phyloP scores from a whole-genome alignment of 2,329 filamentous ascomycete genomes.

The Thielaviopsis populi region DNA sequence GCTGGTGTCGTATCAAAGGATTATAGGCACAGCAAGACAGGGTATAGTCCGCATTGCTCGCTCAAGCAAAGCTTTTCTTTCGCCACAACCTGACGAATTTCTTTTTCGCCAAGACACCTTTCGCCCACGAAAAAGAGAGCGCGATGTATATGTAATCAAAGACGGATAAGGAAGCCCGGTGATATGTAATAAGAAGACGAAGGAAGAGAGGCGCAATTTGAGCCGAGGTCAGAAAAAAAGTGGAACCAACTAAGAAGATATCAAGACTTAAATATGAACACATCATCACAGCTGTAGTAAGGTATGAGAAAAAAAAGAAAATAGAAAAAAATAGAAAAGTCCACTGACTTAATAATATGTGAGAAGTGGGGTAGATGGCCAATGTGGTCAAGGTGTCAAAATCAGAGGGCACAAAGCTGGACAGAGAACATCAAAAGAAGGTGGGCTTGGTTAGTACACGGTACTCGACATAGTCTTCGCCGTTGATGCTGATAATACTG shows the following conservation, averaged over 20 bases:
- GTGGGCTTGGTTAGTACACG: slow-evolving; percentile 48
- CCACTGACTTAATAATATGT: background rate
- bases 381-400: background rate
- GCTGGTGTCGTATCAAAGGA: background rate
- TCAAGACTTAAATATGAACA: background rate
- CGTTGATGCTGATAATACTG: slow-evolving; percentile 48
- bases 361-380: background rate
- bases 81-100: background rate
- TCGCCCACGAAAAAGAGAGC: too few relatives aligned
- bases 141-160: background rate
- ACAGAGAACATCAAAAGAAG: slow-evolving; percentile 37
- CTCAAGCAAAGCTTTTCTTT: too few relatives aligned
- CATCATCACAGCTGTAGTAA: background rate
- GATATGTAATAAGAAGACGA: too few relatives aligned
- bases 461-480: slow-evolving; percentile 53
- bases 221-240: background rate
- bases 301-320: background rate
- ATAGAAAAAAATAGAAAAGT: background rate
- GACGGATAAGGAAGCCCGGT: background rate
- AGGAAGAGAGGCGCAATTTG: background rate
- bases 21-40: background rate
- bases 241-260: background rate
- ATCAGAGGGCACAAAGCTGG: background rate
- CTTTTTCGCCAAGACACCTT: background rate
- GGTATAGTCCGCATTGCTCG: background rate